These are phyloP conservation scores for Solanum arcanum DNA, from an alignment of 257 asterid genomes.

Conservation along the genomic window DNA sequence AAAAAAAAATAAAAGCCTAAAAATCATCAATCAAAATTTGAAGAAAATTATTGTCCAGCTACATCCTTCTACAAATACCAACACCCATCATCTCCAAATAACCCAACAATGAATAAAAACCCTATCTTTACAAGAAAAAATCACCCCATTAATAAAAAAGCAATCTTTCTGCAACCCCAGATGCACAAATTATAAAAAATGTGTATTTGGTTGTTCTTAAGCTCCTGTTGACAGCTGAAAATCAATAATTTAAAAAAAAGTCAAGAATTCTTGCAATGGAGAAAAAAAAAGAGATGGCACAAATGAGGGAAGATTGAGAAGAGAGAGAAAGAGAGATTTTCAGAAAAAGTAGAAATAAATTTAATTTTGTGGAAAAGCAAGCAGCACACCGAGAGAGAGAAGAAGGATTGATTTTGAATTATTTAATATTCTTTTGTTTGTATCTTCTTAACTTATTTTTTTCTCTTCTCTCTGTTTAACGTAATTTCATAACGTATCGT, in stretches of 20 bases:
- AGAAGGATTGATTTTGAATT: neutral
- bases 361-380: neutral
- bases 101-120: slow-evolving; percentile 10
- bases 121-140: slow-evolving; percentile 21
- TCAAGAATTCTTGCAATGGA: neutral
- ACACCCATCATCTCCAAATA: slow-evolving; percentile 12
- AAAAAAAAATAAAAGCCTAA: neutral
- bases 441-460: neutral
- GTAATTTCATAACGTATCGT: neutral
- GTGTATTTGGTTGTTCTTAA: neutral
- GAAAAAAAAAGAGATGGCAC: neutral
- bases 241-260: neutral
- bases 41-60: slow-evolving; percentile 14
- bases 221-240: slow-evolving; percentile 1
- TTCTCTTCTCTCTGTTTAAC: neutral
- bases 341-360: neutral
- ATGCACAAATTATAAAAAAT: neutral
- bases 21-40: neutral
- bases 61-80: slow-evolving; percentile 30
- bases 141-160: slow-evolving; percentile 14
- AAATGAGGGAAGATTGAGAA: slow-evolving; percentile 41
- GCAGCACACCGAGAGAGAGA: neutral
- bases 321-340: slow-evolving; percentile 30
- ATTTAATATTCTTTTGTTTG: neutral
- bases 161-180: slow-evolving; percentile 15